Evolutionary conservation across 2,329 filamentous ascomycete genomes (phyloP).

Genomic region (Penicillium sp.): DNA sequence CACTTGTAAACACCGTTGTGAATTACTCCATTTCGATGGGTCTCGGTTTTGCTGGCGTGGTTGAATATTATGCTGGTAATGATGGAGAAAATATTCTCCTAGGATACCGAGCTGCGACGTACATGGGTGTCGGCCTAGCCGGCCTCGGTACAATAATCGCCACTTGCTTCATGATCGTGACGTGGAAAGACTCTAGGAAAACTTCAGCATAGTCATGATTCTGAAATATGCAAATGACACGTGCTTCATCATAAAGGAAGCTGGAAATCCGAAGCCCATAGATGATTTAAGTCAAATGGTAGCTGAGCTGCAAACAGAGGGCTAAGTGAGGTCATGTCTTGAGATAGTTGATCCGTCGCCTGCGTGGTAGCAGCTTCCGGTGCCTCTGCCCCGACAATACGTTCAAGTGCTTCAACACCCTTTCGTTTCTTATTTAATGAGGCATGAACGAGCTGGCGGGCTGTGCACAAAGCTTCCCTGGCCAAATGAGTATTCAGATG

Average conservation of each 20-base stretch:
- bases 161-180: slow-evolving; percentile 20
- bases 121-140: slow-evolving; percentile 43
- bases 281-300: slow-evolving; percentile 16
- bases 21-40: slow-evolving; percentile 72
- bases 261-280: slow-evolving; percentile 21
- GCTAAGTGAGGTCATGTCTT: slow-evolving; percentile 6
- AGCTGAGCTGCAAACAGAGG: slow-evolving; percentile 10
- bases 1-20: slow-evolving; percentile 66
- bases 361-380: background rate
- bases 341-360: slow-evolving; percentile 1
- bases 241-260: slow-evolving; percentile 3
- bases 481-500: slow-evolving; percentile 33
- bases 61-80: slow-evolving; percentile 56
- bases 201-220: background rate
- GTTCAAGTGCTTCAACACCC: slow-evolving; percentile 16
- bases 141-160: slow-evolving; percentile 23
- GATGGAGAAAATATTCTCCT: slow-evolving; percentile 39
- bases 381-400: slow-evolving; percentile 9
- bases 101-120: slow-evolving; percentile 48
- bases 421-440: slow-evolving; percentile 20
- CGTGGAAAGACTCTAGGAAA: slow-evolving; percentile 12
- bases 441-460: slow-evolving; percentile 17
- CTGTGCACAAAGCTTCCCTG: slow-evolving; percentile 19
- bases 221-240: background rate
- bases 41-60: slow-evolving; percentile 68